Base-by-base conservation (phyloP, 2,329 filamentous ascomycete species). In the Chrysosphaeria jannelii region DNA sequence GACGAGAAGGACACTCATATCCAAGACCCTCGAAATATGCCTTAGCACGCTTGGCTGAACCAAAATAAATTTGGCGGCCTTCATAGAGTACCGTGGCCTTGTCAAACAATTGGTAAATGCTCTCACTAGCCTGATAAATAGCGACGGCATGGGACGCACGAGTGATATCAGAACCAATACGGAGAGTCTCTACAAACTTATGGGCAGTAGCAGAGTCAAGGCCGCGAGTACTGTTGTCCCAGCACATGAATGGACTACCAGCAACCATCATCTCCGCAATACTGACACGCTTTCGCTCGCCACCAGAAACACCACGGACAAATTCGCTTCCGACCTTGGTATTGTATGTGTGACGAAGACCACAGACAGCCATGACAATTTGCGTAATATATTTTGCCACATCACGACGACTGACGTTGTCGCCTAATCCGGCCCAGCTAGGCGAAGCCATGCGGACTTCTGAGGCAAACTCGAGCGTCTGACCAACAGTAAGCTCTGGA, bases 291-390 rank as follows among this genome's bases (percentile, higher is more conserved):
- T 64, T 65, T 23, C 64, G 52, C 49, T 76, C 68, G 38, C 69
- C 69, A 37, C 69, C 69, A 18, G 59, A 67, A 9, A 75, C 67
- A 40, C 69, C 69, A 27, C 68, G 63, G 20, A 75, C 48, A 36
- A 61, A 75, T 40, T 75, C 67, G 42, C 74, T 72, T 23, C 69
- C 69, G 10, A 76, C 67, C 10, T 55, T 52, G 5, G 68, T 75
- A 45, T 75, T 65, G 37, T 66, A 40, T 1, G 68, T 75, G 43
- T 76, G 68, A 43, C 57, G 54, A 31, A 75, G 70, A 28, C 69
- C 68, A 31, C 69, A 24, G 10, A 24, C 18, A 14, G 23, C 66
- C 67, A 74, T 71, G 30, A 67, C 57, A 21, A 72, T 64, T 38
- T 74, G 65, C 12, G 65, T 55, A 30, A 70, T 45, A 31, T 70